Conservation (phyloP, 352 stramenopile species). For the Phytophthora tentaculata region DNA sequence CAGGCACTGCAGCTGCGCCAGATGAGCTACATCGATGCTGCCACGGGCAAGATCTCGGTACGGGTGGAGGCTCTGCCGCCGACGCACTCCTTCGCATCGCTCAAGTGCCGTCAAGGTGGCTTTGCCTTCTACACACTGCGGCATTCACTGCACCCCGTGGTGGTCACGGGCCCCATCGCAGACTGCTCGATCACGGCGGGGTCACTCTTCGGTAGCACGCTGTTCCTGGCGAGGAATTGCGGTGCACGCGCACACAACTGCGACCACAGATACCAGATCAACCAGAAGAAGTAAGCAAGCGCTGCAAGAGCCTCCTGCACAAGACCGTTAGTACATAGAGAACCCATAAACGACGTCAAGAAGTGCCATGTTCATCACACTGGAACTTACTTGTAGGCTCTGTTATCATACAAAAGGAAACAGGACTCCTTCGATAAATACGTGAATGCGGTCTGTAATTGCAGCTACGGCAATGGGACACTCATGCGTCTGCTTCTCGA, state of each 20-base stretch:
- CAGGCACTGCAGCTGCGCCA: constrained; percentile 53
- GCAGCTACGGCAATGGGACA: constrained; percentile 24
- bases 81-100: constrained; percentile 63
- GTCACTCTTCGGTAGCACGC: constrained; percentile 79
- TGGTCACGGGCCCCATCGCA: constrained; percentile 82
- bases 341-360: constrained; percentile 27
- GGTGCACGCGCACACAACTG: constrained; percentile 54
- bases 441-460: neutral
- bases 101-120: constrained; percentile 71
- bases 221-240: constrained; percentile 77
- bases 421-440: constrained; percentile 27
- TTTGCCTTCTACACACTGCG: constrained; percentile 84
- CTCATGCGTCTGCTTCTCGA: constrained; percentile 31
- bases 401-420: no score
- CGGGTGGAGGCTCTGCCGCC: constrained; percentile 47
- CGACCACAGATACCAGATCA: constrained; percentile 29
- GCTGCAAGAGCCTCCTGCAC: constrained; percentile 6
- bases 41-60: constrained; percentile 55
- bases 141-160: constrained; percentile 75
- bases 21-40: constrained; percentile 61
- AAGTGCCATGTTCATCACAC: constrained; percentile 21
- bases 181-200: constrained; percentile 78
- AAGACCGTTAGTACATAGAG: constrained; percentile 28
- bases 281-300: constrained; percentile 24
- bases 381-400: neutral